Evolutionary conservation across 495 filamentous ascomycete genomes (phyloP).

Genomic region (Neurospora sp.): DNA sequence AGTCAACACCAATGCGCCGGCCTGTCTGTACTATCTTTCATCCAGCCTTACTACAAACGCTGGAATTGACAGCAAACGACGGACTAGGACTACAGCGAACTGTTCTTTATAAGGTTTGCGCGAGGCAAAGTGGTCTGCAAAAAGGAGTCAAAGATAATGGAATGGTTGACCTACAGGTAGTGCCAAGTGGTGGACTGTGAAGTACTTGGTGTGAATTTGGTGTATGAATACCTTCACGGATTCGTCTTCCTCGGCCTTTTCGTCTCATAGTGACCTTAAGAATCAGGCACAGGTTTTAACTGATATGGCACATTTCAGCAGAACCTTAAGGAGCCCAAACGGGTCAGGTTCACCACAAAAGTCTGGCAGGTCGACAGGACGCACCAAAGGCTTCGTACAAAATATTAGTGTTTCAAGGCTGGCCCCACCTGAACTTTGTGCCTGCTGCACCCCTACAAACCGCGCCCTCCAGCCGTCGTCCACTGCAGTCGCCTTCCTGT

Average conservation of each 20-base stretch:
- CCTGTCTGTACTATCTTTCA: not conserved
- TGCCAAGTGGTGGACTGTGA: not conserved
- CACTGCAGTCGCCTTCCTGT: not conserved
- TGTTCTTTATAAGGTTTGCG: not conserved
- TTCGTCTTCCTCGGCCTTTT: not conserved
- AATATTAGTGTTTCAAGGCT: not conserved
- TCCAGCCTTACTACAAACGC: not conserved
- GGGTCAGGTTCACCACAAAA: not conserved
- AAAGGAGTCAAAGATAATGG: not conserved
- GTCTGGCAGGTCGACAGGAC: not conserved
- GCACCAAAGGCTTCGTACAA: not conserved
- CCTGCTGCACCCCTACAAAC: not conserved
- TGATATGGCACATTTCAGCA: not conserved
- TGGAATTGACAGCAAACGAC: not conserved
- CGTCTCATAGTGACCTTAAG: not conserved
- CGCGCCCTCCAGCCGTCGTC: not conserved
- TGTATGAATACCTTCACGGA: not conserved
- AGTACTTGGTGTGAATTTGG: not conserved
- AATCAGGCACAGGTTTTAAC: not conserved
- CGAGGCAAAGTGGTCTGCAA: not conserved
- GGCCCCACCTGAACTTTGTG: not conserved
- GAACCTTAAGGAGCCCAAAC: not conserved
- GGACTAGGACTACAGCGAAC: not conserved
- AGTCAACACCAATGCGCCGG: not conserved
- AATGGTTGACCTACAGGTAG: not conserved